A percentile compares a stretch with the other conserved stretches of the same genome.
These are phyloP conservation scores for Stropharia rugosoannulata DNA, from an alignment of 768 basidiomycete species.

Conservation along the genomic window DNA sequence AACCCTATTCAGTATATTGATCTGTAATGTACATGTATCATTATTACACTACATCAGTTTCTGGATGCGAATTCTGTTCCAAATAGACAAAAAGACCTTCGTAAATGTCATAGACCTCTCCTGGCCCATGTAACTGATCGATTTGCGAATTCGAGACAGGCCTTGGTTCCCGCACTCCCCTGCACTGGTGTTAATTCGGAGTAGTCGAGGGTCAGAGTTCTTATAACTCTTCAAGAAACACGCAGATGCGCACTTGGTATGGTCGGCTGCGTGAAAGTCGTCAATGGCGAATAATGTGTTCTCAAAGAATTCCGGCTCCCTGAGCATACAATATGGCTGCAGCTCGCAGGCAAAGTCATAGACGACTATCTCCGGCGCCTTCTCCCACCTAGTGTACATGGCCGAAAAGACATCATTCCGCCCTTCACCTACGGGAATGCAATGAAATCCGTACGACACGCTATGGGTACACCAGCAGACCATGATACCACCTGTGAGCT, in stretches of 20 bases:
- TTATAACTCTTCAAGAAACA: neutral
- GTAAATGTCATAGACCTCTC: neutral
- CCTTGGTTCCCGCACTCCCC: neutral
- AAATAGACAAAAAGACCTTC: neutral
- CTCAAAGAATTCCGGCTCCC: neutral
- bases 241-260: neutral
- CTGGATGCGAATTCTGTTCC: neutral
- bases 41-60: too few species aligned
- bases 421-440: conserved; percentile 33
- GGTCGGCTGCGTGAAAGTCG: neutral
- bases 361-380: too few species aligned
- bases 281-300: neutral
- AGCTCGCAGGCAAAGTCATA: too few species aligned
- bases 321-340: too few species aligned
- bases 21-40: too few species aligned
- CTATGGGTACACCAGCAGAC: neutral
- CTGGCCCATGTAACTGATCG: neutral
- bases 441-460: conserved; percentile 29
- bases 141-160: neutral
- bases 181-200: neutral
- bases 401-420: conserved; percentile 37
- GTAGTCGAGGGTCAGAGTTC: neutral
- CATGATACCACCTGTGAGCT: neutral
- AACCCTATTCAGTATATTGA: too few species aligned
- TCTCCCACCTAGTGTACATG: conserved; percentile 24